Conservation (phyloP, 768 basidiomycete genomes). For the Mycena crocata region DNA sequence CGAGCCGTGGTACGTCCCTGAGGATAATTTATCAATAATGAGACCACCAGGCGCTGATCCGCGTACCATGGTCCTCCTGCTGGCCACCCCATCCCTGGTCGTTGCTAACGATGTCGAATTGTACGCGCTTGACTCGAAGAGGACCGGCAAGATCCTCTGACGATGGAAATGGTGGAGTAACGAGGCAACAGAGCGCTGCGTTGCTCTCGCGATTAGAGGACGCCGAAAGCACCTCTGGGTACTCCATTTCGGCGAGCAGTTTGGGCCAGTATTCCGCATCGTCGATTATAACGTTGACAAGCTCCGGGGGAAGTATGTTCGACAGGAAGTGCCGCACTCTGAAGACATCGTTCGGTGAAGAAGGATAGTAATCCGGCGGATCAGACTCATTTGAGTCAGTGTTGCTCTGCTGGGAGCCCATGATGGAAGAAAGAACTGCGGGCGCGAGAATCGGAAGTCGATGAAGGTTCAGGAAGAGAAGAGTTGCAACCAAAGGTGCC, state of each 20-base stretch:
- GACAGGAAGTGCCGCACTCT: slow-evolving; percentile 31
- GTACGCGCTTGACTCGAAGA: slow-evolving; percentile 35
- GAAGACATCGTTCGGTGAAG: slow-evolving; percentile 33
- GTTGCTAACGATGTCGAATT: slow-evolving; percentile 35
- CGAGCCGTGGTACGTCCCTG: slow-evolving; percentile 39
- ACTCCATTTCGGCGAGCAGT: not conserved
- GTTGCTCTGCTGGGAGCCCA: too few relatives aligned
- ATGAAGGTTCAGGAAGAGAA: too few relatives aligned
- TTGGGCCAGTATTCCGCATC: slow-evolving; percentile 44
- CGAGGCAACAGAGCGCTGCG: slow-evolving; percentile 35
- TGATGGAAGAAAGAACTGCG: too few relatives aligned
- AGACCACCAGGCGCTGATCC: not conserved
- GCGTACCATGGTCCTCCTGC: slow-evolving; percentile 25
- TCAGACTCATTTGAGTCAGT: too few relatives aligned
- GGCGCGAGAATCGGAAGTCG: too few relatives aligned
- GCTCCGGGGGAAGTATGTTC: slow-evolving; percentile 39
- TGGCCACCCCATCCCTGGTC: slow-evolving; percentile 40
- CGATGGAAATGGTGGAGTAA: slow-evolving; percentile 32
- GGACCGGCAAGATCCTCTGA: slow-evolving; percentile 8
- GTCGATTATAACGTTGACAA: slow-evolving; percentile 42
- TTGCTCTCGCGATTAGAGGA: not conserved
- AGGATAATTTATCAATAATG: not conserved
- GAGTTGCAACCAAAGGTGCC: too few relatives aligned
- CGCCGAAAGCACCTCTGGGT: slow-evolving; percentile 25
- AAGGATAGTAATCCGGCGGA: not conserved